These are phyloP conservation scores for Pascua guehoae DNA, from an alignment of 1,284 basidiomycete species.

Conservation along the genomic window DNA sequence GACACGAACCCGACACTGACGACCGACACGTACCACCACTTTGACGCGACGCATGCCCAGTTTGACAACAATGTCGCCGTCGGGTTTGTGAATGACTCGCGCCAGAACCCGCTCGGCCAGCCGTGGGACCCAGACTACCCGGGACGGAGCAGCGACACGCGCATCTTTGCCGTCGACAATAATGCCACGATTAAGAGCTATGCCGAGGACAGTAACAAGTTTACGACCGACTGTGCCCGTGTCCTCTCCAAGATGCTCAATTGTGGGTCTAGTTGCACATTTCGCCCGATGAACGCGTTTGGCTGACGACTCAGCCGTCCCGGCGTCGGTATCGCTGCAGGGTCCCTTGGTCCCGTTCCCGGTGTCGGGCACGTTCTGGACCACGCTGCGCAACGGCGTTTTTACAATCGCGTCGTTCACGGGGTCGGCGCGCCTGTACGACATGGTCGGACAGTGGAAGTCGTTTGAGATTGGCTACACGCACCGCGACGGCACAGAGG, in stretches of 20 bases:
- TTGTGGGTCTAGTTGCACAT: background rate
- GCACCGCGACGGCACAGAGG: constrained; percentile 5
- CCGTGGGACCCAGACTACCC: constrained; percentile 1
- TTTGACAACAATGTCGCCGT: constrained; percentile 17
- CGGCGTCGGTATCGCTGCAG: constrained; percentile 3
- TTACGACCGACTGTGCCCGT: constrained; percentile 8
- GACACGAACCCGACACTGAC: constrained; percentile 8
- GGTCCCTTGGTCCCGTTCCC: constrained; percentile 5
- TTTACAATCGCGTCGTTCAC: background rate
- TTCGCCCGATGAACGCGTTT: background rate
- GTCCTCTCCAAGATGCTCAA: constrained; percentile 7
- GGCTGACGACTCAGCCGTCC: constrained; percentile 3
- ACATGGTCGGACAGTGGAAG: constrained; percentile 5
- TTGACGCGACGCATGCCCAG: constrained; percentile 4
- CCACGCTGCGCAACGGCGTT: constrained; percentile 4
- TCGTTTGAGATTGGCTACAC: constrained; percentile 4
- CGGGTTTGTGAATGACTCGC: constrained; percentile 2
- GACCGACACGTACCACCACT: background rate
- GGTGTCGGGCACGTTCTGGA: background rate
- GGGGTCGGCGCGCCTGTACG: constrained; percentile 6
- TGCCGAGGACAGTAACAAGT: constrained; percentile 3
- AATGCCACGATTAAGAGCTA: constrained; percentile 10
- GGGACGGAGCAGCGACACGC: constrained; percentile 5
- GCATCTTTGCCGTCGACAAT: constrained; percentile 6
- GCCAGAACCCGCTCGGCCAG: constrained; percentile 10